Evolutionary conservation across 371 early-diverging fungal genomes (phyloP).

Genomic region (Mucor plumbeus): DNA sequence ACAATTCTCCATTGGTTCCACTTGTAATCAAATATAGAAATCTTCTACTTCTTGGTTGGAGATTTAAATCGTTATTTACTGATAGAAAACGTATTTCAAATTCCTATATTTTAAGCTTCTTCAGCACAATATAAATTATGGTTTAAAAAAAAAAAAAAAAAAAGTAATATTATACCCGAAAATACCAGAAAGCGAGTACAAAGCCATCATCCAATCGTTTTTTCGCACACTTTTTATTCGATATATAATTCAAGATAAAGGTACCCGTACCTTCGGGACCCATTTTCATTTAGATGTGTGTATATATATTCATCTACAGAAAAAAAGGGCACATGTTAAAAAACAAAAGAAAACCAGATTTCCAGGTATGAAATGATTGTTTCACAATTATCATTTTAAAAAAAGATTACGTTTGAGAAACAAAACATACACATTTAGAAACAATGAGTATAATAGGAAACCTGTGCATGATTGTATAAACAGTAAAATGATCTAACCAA

Average conservation of each 20-base stretch:
- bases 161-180: not conserved
- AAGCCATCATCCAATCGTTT: not conserved
- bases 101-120: not conserved
- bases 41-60: conserved; percentile 2
- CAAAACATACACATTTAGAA: not conserved
- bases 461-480: not conserved
- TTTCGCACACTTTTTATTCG: not conserved
- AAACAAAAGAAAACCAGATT: not conserved
- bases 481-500: not conserved
- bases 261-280: not conserved
- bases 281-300: not conserved
- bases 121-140: not conserved
- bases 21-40: not conserved
- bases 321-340: not conserved
- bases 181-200: not conserved
- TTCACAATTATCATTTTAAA: not conserved
- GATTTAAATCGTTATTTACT: not conserved
- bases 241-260: not conserved
- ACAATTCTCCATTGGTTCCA: not conserved
- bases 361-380: conserved; percentile 1
- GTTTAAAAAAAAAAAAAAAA: not conserved
- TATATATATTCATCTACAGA: not conserved
- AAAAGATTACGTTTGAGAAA: too few relatives aligned
- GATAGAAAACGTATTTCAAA: not conserved
- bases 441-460: not conserved